Conservation (phyloP, 148 eudicot species). For the Rhododendron molle region DNA sequence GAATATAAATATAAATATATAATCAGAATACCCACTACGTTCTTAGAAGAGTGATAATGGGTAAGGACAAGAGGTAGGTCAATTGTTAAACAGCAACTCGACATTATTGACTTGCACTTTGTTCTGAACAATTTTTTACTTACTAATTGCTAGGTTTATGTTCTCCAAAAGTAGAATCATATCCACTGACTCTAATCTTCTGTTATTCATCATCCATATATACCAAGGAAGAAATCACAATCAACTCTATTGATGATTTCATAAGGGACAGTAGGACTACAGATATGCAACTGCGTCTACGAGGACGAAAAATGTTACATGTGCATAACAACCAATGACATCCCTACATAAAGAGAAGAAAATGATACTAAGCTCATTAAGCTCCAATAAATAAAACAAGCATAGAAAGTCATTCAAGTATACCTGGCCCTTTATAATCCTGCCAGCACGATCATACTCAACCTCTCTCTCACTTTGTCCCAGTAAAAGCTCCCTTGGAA, state of each 20-base stretch:
- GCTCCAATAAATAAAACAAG: not conserved
- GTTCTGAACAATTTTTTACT: not conserved
- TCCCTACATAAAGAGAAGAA: not conserved
- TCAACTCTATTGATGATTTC: not conserved
- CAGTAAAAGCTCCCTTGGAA: slow-evolving; percentile 76
- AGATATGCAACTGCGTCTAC: not conserved
- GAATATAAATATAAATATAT: not conserved
- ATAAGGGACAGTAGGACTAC: not conserved
- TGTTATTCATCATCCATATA: not conserved
- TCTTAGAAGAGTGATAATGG: not conserved
- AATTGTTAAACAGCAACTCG: not conserved
- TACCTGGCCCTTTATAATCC: slow-evolving; percentile 83
- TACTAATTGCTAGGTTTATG: not conserved
- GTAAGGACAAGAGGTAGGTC: not conserved
- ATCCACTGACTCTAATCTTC: slow-evolving; percentile 18
- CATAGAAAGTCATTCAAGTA: not conserved
- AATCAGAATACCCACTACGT: not conserved
- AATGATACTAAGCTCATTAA: not conserved
- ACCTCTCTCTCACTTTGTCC: slow-evolving; percentile 93
- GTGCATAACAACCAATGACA: not conserved
- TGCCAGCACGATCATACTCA: slow-evolving; percentile 83
- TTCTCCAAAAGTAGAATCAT: not conserved
- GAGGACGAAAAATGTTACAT: not conserved
- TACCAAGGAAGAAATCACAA: not conserved
- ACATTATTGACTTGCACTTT: not conserved